Evolutionary conservation across 2,329 filamentous ascomycete genomes (phyloP).

Genomic region (Xylaria sp.): DNA sequence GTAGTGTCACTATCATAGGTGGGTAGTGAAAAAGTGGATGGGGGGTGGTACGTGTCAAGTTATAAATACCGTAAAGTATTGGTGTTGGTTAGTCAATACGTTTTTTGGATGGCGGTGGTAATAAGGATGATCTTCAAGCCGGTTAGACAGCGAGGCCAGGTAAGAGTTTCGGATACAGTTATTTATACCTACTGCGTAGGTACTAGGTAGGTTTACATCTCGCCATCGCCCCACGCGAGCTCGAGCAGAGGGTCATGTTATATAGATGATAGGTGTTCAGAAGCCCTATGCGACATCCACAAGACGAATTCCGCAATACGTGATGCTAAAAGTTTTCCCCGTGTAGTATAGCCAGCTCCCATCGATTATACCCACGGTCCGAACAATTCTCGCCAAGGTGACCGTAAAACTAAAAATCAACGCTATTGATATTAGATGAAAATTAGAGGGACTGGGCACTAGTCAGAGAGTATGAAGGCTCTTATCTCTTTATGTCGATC

Average conservation of each 20-base stretch:
- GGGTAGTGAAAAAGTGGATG: not conserved
- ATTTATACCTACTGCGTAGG: too few species aligned
- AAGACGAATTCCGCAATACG: not conserved
- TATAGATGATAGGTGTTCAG: not conserved
- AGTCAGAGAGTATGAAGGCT: not conserved
- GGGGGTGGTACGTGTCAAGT: not conserved
- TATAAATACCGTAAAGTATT: too few species aligned
- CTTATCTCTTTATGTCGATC: not conserved
- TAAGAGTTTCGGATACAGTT: not conserved
- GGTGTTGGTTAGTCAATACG: too few species aligned
- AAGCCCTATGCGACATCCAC: not conserved
- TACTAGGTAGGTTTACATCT: not conserved
- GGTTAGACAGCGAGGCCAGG: not conserved
- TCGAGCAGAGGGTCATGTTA: not conserved
- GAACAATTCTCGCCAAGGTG: not conserved
- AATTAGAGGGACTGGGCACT: not conserved
- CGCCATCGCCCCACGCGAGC: not conserved
- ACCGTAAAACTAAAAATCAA: too few species aligned
- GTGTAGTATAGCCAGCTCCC: not conserved
- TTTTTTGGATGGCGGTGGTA: not conserved
- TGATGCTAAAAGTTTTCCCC: not conserved
- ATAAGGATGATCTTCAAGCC: not conserved
- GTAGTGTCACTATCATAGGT: not conserved
- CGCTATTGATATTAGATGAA: not conserved
- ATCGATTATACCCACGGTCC: not conserved